phyloP scores from a whole-genome alignment of 306 rosid species.

The Citrullus amarus region DNA sequence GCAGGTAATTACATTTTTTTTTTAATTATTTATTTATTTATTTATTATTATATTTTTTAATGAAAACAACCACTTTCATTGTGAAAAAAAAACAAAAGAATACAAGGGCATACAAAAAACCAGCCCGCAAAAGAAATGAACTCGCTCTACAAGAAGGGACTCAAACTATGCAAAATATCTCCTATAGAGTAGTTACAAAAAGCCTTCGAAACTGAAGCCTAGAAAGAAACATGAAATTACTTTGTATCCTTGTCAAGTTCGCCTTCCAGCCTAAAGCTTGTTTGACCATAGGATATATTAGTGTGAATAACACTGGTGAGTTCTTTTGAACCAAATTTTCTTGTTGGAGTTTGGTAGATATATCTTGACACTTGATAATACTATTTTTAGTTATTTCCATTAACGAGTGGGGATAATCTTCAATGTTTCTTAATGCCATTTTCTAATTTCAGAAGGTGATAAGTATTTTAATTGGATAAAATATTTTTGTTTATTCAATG shows the following conservation, averaged over 20 bases:
- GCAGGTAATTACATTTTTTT: slow-evolving; percentile 13
- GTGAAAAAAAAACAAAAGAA: too few relatives aligned
- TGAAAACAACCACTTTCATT: too few relatives aligned
- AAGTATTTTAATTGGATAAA: background rate
- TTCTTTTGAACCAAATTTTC: background rate
- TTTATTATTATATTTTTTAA: too few relatives aligned
- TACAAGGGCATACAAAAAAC: too few relatives aligned
- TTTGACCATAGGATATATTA: background rate
- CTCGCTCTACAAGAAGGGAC: too few relatives aligned
- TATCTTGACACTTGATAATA: background rate
- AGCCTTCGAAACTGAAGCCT: too few relatives aligned
- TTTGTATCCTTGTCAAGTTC: background rate
- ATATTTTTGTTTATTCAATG: background rate
- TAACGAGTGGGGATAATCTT: background rate
- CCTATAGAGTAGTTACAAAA: too few relatives aligned
- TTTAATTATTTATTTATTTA: too few relatives aligned
- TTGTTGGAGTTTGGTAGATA: background rate
- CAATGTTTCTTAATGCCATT: background rate
- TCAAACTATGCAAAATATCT: too few relatives aligned
- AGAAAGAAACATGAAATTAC: background rate
- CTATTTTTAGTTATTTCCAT: background rate
- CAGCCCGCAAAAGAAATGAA: too few relatives aligned
- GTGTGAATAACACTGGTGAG: background rate
- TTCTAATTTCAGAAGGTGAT: background rate
- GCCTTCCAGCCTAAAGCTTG: background rate